Percentiles rank a stretch among this genome's conserved stretches.
Conservation (phyloP, 371 early-diverging fungal genomes). For the Mortierella sp. region DNA sequence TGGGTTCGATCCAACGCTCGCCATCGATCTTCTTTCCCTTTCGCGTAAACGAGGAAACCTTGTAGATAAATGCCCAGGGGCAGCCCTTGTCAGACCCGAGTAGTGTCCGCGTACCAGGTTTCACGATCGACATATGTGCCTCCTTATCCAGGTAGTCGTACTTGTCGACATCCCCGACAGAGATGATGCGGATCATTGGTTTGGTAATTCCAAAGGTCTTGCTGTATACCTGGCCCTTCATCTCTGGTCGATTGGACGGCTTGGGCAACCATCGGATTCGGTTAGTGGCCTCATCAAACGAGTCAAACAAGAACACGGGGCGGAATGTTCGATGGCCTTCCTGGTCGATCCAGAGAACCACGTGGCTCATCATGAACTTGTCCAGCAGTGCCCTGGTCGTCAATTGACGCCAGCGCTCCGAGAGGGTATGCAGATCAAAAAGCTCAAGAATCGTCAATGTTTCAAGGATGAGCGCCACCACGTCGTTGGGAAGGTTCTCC, state of each 20-base stretch:
- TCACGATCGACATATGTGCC: constrained; percentile 42
- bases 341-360: constrained; percentile 52
- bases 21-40: constrained; percentile 52
- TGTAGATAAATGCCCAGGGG: constrained; percentile 54
- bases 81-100: constrained; percentile 51
- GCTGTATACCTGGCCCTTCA: constrained; percentile 48
- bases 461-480: constrained; percentile 47
- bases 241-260: constrained; percentile 31
- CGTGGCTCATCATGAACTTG: constrained; percentile 40
- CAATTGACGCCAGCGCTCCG: constrained; percentile 51
- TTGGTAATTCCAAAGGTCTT: constrained; percentile 53
- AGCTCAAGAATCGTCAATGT: constrained; percentile 46
- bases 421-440: constrained; percentile 38
- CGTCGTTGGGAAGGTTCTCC: constrained; percentile 53
- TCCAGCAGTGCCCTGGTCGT: constrained; percentile 45
- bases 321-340: constrained; percentile 51
- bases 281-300: constrained; percentile 54
- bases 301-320: constrained; percentile 46
- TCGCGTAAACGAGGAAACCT: constrained; percentile 50
- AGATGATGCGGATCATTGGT: constrained; percentile 48
- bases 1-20: constrained; percentile 49
- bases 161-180: constrained; percentile 49
- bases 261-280: constrained; percentile 45
- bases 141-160: constrained; percentile 53
- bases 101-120: constrained; percentile 47